phyloP scores from a whole-genome alignment of 139 green algal genomes.

The Yamagishiella unicocca region DNA sequence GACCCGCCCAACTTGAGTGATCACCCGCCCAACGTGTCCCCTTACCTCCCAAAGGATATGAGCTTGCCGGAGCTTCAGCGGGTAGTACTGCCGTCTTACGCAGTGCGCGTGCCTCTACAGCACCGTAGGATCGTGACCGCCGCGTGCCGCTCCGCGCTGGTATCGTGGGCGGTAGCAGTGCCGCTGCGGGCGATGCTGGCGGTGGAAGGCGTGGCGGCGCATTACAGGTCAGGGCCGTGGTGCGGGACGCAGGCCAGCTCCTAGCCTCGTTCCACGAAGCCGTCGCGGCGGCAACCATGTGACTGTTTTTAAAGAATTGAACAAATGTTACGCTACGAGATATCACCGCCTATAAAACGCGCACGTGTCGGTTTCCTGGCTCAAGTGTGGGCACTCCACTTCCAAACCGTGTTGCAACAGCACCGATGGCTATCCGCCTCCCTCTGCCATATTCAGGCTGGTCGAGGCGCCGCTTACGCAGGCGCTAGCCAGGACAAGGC shows the following conservation, averaged over 20 bases:
- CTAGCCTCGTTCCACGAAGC: too few species aligned
- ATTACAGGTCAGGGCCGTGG: constrained; percentile 21
- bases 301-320: too few species aligned
- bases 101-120: constrained; percentile 42
- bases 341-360: too few species aligned
- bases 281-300: too few species aligned
- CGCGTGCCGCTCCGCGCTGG: background rate
- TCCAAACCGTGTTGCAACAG: too few species aligned
- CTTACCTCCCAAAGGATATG: background rate
- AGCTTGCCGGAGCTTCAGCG: constrained; percentile 14
- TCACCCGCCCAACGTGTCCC: too few species aligned
- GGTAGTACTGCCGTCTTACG: constrained; percentile 22
- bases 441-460: background rate
- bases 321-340: too few species aligned
- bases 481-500: constrained; percentile 3
- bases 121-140: background rate
- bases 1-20: too few species aligned
- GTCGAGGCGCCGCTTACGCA: constrained; percentile 40
- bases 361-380: too few species aligned
- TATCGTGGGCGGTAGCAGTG: constrained; percentile 17
- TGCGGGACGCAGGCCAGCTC: too few species aligned
- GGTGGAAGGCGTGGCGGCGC: constrained; percentile 12
- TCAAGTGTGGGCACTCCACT: too few species aligned
- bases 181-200: constrained; percentile 25
- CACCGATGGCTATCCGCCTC: background rate